Evolutionary conservation across 441 rosid genomes (phyloP).

Genomic region (Jatropha podagrica): DNA sequence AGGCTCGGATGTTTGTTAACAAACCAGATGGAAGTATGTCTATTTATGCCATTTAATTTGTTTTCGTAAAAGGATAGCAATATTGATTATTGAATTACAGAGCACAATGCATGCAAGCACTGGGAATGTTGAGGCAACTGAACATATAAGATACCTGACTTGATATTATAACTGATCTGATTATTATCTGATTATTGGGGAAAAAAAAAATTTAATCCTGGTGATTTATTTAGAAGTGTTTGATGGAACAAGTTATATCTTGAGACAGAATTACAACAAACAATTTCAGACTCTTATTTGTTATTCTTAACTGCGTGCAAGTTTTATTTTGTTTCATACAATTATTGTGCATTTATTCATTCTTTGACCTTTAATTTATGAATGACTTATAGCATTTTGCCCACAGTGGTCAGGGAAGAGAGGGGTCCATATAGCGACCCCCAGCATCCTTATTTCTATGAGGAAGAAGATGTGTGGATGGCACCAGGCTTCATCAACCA

Average conservation of each 20-base stretch:
- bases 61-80: conserved; percentile 5
- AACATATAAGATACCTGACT: neutral
- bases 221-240: neutral
- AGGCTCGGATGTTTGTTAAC: conserved; percentile 90
- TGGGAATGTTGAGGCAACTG: neutral
- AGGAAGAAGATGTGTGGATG: conserved; percentile 96
- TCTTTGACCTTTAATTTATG: conserved; percentile 8
- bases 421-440: conserved; percentile 89
- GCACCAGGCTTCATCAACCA: conserved; percentile 94
- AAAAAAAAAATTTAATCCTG: neutral
- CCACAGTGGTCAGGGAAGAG: conserved; percentile 86
- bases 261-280: neutral
- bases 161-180: too few species aligned
- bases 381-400: conserved; percentile 15
- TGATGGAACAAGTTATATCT: neutral
- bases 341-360: neutral
- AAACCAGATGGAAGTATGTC: conserved; percentile 93
- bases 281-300: neutral
- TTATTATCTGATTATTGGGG: neutral
- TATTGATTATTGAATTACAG: neutral
- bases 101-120: neutral
- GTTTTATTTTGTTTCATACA: neutral
- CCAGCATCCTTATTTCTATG: conserved; percentile 87
- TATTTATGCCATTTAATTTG: conserved; percentile 6
- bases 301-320: neutral